These are phyloP conservation scores for Pleurotus tuoliensis DNA, from an alignment of 768 basidiomycete species.

Conservation along the genomic window DNA sequence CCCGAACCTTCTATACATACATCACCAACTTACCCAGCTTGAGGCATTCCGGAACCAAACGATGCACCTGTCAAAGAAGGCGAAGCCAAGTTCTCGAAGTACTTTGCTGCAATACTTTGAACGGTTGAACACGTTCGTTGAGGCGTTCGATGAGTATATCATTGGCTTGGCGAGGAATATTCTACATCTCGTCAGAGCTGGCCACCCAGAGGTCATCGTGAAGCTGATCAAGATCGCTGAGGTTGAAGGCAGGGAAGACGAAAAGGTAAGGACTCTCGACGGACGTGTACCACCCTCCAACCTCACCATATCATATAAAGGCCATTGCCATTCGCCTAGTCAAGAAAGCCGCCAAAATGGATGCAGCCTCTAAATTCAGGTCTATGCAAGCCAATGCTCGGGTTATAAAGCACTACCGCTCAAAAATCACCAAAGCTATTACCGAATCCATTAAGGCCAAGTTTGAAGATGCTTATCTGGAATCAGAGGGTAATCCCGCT, in stretches of 20 bases:
- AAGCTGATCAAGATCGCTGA: constrained; percentile 92
- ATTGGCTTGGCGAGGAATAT: constrained; percentile 72
- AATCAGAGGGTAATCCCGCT: constrained; percentile 59
- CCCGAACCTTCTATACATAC: constrained; percentile 84
- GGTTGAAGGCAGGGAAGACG: constrained; percentile 88
- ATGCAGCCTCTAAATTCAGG: constrained; percentile 89
- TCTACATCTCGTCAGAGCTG: constrained; percentile 74
- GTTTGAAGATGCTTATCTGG: constrained; percentile 65
- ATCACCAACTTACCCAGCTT: constrained; percentile 88
- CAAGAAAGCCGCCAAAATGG: constrained; percentile 89
- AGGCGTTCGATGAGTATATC: constrained; percentile 83
- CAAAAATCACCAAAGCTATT: constrained; percentile 81
- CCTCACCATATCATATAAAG: constrained; percentile 31
- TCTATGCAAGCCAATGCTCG: constrained; percentile 93
- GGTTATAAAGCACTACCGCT: constrained; percentile 91
- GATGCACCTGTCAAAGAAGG: constrained; percentile 88
- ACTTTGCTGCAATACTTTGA: constrained; percentile 82
- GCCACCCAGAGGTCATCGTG: constrained; percentile 83
- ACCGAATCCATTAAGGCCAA: constrained; percentile 67
- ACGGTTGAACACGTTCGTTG: constrained; percentile 73
- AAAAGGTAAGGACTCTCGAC: constrained; percentile 59
- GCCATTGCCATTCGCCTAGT: constrained; percentile 92
- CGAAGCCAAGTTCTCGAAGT: constrained; percentile 58
- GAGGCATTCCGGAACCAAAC: constrained; percentile 94
- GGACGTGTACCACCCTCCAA: too few relatives aligned